These are phyloP conservation scores for Zygosaccharomyces pseudorouxii DNA, from an alignment of 805 yeast species.

Conservation along the genomic window DNA sequence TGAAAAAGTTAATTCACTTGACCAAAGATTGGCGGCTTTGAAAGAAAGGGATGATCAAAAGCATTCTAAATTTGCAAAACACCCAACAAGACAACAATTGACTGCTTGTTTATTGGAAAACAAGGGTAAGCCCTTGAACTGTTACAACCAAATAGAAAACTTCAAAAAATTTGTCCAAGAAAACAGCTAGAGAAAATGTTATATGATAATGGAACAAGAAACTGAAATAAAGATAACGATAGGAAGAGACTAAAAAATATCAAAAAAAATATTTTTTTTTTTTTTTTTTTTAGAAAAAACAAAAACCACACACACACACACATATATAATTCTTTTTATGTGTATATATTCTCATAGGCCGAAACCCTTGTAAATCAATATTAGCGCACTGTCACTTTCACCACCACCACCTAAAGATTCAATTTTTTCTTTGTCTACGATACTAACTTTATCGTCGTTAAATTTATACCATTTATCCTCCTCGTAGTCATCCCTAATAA, in stretches of 20 bases:
- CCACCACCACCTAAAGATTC: slow-evolving; percentile 95
- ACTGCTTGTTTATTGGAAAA: slow-evolving; percentile 55
- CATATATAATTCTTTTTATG: slow-evolving; percentile 3
- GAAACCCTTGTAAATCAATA: slow-evolving; percentile 77
- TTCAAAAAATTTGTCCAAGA: slow-evolving; percentile 54
- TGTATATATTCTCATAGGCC: slow-evolving; percentile 44
- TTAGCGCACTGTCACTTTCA: slow-evolving; percentile 92
- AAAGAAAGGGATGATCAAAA: slow-evolving; percentile 32
- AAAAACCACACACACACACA: slow-evolving; percentile 1
- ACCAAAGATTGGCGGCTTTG: slow-evolving; percentile 36
- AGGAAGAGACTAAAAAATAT: slow-evolving; percentile 5
- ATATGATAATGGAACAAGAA: slow-evolving; percentile 1
- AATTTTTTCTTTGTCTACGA: slow-evolving; percentile 74
- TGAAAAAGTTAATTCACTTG: slow-evolving; percentile 42
- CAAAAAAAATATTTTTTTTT: not conserved
- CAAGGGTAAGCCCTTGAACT: slow-evolving; percentile 62
- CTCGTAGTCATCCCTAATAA: slow-evolving; percentile 66
- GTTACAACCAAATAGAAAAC: slow-evolving; percentile 74
- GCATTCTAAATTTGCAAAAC: slow-evolving; percentile 21
- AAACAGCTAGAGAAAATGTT: slow-evolving; percentile 2
- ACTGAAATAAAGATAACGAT: slow-evolving; percentile 1
- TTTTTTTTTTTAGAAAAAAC: too few relatives aligned
- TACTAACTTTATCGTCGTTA: slow-evolving; percentile 84
- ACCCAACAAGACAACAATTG: slow-evolving; percentile 44
- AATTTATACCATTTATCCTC: slow-evolving; percentile 90